phyloP scores from a whole-genome alignment of 306 rosid genomes.

The Trichosanthes truncata region DNA sequence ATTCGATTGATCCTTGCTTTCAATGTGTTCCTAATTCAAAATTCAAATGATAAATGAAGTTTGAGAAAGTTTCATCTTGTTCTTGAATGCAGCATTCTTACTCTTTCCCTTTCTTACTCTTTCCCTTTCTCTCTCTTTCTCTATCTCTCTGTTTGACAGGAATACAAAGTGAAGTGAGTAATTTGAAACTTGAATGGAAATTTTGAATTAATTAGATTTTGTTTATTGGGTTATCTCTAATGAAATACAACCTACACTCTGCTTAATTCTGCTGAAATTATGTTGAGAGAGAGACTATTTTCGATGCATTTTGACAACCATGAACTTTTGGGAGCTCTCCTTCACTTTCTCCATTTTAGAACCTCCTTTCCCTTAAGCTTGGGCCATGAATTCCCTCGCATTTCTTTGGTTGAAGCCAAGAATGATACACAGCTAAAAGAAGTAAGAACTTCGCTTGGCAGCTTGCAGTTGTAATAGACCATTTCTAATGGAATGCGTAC shows the following conservation, averaged over 20 bases:
- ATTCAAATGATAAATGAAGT: not conserved
- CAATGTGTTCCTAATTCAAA: not conserved
- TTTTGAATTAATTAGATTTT: not conserved
- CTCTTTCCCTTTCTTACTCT: not conserved
- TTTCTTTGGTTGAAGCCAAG: too few species aligned
- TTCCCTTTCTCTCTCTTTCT: not conserved
- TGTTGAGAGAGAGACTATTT: not conserved
- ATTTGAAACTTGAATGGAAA: not conserved
- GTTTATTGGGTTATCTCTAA: not conserved
- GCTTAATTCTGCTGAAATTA: not conserved
- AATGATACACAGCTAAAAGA: not conserved
- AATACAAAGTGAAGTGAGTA: not conserved
- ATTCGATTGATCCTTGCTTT: slow-evolving; percentile 16
- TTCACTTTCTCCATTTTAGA: not conserved
- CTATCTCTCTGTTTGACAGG: not conserved
- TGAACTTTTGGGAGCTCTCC: not conserved
- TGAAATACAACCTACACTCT: not conserved
- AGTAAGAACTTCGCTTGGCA: not conserved
- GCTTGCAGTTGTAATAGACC: not conserved
- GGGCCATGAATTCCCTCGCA: not conserved
- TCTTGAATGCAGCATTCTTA: not conserved
- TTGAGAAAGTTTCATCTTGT: not conserved
- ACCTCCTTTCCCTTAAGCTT: not conserved
- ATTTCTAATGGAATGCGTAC: not conserved
- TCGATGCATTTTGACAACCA: not conserved